These are phyloP conservation scores for Daldinia concentrica DNA, from an alignment of 495 filamentous ascomycete genomes.

Conservation along the genomic window DNA sequence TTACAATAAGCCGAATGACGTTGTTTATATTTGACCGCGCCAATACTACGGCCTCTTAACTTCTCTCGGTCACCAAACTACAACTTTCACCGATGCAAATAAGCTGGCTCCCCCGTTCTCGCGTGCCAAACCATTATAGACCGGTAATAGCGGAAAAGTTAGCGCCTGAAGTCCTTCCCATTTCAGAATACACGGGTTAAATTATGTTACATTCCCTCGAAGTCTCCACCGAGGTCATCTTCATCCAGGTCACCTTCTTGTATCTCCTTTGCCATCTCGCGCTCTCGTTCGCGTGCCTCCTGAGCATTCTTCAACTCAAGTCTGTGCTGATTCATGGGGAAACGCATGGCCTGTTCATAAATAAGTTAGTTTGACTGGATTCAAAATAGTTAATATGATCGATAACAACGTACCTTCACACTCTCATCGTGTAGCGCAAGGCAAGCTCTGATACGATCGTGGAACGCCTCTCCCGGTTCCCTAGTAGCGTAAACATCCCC, in stretches of 20 bases:
- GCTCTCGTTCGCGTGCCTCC: constrained; percentile 93
- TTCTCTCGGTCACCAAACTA: constrained; percentile 32
- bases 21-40: constrained; percentile 25
- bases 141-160: constrained; percentile 8
- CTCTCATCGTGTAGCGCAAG: constrained; percentile 94
- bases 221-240: constrained; percentile 95
- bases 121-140: constrained; percentile 16
- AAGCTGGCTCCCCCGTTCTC: constrained; percentile 12
- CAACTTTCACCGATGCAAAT: constrained; percentile 26
- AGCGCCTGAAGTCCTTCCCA: constrained; percentile 26
- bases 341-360: constrained; percentile 83
- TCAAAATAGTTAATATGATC: not conserved
- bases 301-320: constrained; percentile 97
- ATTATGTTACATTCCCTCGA: constrained; percentile 86
- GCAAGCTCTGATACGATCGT: constrained; percentile 92
- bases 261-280: constrained; percentile 98
- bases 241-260: constrained; percentile 97
- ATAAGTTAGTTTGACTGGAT: constrained; percentile 25
- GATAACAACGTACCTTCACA: constrained; percentile 78
- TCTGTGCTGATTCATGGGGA: constrained; percentile 99
- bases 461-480: constrained; percentile 95
- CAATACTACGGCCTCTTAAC: constrained; percentile 15
- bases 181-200: constrained; percentile 47
- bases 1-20: constrained; percentile 41
- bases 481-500: constrained; percentile 95